phyloP scores from a whole-genome alignment of 176 grass and related monocot genomes.

The Bromus sterilis region DNA sequence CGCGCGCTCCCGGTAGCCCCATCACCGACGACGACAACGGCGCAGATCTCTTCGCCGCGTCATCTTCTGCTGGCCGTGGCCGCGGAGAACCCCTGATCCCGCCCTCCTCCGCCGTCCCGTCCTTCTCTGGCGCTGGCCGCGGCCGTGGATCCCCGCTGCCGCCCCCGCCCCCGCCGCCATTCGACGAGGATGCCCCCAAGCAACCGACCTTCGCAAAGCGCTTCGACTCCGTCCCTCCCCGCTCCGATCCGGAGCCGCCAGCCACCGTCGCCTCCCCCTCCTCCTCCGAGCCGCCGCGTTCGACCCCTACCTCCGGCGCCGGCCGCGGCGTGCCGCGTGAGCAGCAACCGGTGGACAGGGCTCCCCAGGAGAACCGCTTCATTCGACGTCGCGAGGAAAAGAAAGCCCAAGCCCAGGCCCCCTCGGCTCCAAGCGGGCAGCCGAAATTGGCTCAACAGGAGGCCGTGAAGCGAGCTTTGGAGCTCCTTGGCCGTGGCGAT shows the following conservation, averaged over 20 bases:
- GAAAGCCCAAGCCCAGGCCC: not conserved
- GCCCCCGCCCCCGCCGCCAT: not conserved
- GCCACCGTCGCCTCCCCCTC: not conserved
- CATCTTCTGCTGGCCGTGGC: conserved; percentile 10
- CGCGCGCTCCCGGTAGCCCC: conserved; percentile 24
- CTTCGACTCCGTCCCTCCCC: not conserved
- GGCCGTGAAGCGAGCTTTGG: conserved; percentile 50
- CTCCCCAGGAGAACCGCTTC: conserved; percentile 53
- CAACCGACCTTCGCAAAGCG: conserved; percentile 22
- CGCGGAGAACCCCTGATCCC: conserved; percentile 10
- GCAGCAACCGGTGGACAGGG: not conserved
- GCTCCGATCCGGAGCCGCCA: not conserved
- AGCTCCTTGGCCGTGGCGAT: conserved; percentile 46
- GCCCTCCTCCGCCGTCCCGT: conserved; percentile 16
- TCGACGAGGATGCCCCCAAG: not conserved
- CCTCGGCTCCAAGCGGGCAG: not conserved
- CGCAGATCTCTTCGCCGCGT: conserved; percentile 17
- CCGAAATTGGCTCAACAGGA: conserved; percentile 40
- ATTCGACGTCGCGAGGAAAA: conserved; percentile 27
- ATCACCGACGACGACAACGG: not conserved
- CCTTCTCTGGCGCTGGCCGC: conserved; percentile 24
- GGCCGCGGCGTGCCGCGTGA: conserved; percentile 52
- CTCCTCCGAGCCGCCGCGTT: not conserved
- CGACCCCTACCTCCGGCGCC: conserved; percentile 25
- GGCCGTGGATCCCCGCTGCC: conserved; percentile 13